Percentiles rank a stretch among this genome's conserved stretches.
Conservation (phyloP, 164 flowering plant species). For the Aristolochia californica region DNA sequence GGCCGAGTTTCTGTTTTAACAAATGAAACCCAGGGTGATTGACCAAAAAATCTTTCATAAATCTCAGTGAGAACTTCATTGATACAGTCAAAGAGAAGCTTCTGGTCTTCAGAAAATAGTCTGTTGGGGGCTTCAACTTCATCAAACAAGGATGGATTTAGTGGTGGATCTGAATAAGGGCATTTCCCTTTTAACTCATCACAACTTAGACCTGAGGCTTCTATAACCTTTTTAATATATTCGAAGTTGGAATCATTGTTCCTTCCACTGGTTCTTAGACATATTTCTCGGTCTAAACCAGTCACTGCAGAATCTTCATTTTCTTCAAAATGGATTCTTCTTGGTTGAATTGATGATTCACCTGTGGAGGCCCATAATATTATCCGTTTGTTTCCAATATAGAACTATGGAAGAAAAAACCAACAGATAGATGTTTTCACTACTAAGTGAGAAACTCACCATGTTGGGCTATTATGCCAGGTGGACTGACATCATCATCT, state of each 20-base stretch:
- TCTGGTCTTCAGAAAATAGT: slow-evolving; percentile 30
- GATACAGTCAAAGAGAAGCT: slow-evolving; percentile 64
- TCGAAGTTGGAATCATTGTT: slow-evolving; percentile 36
- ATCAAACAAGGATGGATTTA: slow-evolving; percentile 43
- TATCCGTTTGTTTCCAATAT: not conserved
- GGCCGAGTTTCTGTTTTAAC: slow-evolving; percentile 31
- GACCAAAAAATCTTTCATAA: slow-evolving; percentile 31
- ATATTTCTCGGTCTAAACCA: slow-evolving; percentile 10
- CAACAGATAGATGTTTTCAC: not conserved
- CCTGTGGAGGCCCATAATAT: slow-evolving; percentile 24
- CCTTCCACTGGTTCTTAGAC: slow-evolving; percentile 18
- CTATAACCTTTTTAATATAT: slow-evolving; percentile 50
- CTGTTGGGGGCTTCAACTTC: slow-evolving; percentile 40
- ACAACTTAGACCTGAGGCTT: slow-evolving; percentile 43
- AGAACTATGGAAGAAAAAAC: not conserved
- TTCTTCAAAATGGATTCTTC: slow-evolving; percentile 54
- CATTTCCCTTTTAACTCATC: slow-evolving; percentile 36
- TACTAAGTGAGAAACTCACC: slow-evolving; percentile 32
- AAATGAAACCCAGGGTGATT: slow-evolving; percentile 37
- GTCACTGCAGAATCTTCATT: slow-evolving; percentile 14
- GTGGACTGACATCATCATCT: slow-evolving; percentile 62
- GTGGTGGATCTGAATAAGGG: slow-evolving; percentile 37
- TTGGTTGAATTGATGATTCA: slow-evolving; percentile 41
- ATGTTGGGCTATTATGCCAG: slow-evolving; percentile 18
- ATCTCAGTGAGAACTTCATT: slow-evolving; percentile 65